Evolutionary conservation across 352 stramenopile genomes (phyloP).

Genomic region (Aphanomyces astaci): DNA sequence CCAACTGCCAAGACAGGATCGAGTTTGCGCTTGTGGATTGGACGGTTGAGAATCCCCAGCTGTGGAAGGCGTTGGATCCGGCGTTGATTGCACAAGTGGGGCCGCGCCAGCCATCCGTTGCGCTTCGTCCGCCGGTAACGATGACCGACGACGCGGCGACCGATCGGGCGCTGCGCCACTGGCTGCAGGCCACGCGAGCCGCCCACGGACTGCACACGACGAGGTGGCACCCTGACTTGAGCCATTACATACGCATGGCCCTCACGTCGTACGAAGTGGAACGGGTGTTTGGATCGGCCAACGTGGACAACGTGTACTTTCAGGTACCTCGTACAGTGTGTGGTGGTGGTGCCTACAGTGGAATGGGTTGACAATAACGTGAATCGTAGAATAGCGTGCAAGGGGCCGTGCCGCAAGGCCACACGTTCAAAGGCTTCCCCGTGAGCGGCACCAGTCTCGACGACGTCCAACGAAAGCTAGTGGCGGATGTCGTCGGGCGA

Average conservation of each 20-base stretch:
- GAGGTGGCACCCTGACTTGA: slow-evolving; percentile 65
- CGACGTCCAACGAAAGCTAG: slow-evolving; percentile 40
- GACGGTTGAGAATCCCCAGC: slow-evolving; percentile 45
- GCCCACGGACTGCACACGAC: slow-evolving; percentile 42
- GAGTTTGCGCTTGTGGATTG: slow-evolving; percentile 29
- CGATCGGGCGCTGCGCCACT: slow-evolving; percentile 30
- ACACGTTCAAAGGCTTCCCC: slow-evolving; percentile 84
- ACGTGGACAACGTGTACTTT: slow-evolving; percentile 77
- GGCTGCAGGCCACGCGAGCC: slow-evolving; percentile 38
- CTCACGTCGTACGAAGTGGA: slow-evolving; percentile 84
- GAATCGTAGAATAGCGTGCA: slow-evolving; percentile 54
- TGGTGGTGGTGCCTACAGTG: not conserved
- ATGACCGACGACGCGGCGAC: slow-evolving; percentile 24
- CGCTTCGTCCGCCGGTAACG: slow-evolving; percentile 29
- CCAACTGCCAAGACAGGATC: slow-evolving; percentile 46
- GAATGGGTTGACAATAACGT: not conserved
- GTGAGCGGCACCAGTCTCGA: slow-evolving; percentile 21
- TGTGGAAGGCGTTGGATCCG: slow-evolving; percentile 56
- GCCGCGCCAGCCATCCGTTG: slow-evolving; percentile 28
- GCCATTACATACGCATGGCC: slow-evolving; percentile 73
- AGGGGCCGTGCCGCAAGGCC: slow-evolving; percentile 59
- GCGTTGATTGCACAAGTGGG: slow-evolving; percentile 36
- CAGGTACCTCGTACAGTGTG: slow-evolving; percentile 17
- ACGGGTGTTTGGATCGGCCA: slow-evolving; percentile 48
- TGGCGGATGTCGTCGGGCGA: slow-evolving; percentile 36